A percentile compares a stretch with the other conserved stretches of the same genome.
Evolutionary conservation across 1,284 basidiomycete genomes (phyloP).

Genomic region (Trametes versicolor): DNA sequence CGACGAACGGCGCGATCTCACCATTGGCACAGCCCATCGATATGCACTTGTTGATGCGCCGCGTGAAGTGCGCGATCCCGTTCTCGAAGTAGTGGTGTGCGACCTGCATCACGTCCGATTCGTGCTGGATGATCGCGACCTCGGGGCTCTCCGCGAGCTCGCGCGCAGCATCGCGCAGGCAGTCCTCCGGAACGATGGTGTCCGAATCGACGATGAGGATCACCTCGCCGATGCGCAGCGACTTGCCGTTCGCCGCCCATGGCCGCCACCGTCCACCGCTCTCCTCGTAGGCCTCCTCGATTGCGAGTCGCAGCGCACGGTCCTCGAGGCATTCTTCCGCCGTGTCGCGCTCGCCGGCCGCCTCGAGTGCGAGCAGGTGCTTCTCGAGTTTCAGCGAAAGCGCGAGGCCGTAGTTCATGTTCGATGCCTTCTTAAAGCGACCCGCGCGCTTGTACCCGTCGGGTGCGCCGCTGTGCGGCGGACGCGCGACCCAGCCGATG

Average conservation of each 20-base stretch:
- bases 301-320: slow-evolving; percentile 66
- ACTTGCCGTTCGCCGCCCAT: slow-evolving; percentile 73
- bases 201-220: slow-evolving; percentile 83
- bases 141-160: slow-evolving; percentile 83
- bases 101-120: slow-evolving; percentile 89
- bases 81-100: slow-evolving; percentile 89
- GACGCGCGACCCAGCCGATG: slow-evolving; percentile 65
- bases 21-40: slow-evolving; percentile 81
- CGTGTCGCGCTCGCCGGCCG: slow-evolving; percentile 41
- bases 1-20: slow-evolving; percentile 87
- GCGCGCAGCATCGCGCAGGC: slow-evolving; percentile 84
- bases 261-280: slow-evolving; percentile 63
- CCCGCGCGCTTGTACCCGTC: slow-evolving; percentile 63
- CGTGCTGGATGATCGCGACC: slow-evolving; percentile 86
- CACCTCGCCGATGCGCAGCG: slow-evolving; percentile 71
- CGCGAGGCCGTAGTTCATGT: slow-evolving; percentile 65
- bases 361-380: slow-evolving; percentile 56
- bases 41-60: slow-evolving; percentile 81
- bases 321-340: slow-evolving; percentile 63
- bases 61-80: slow-evolving; percentile 86
- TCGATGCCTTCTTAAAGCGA: slow-evolving; percentile 70
- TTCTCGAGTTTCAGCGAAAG: slow-evolving; percentile 63
- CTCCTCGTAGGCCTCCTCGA: slow-evolving; percentile 74
- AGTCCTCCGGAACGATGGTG: slow-evolving; percentile 89
- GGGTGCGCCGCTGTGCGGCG: slow-evolving; percentile 52